A percentile compares a stretch with the other conserved stretches of the same genome.
Conservation (phyloP, 305 asterid genomes). For the Salvia sclarea region DNA sequence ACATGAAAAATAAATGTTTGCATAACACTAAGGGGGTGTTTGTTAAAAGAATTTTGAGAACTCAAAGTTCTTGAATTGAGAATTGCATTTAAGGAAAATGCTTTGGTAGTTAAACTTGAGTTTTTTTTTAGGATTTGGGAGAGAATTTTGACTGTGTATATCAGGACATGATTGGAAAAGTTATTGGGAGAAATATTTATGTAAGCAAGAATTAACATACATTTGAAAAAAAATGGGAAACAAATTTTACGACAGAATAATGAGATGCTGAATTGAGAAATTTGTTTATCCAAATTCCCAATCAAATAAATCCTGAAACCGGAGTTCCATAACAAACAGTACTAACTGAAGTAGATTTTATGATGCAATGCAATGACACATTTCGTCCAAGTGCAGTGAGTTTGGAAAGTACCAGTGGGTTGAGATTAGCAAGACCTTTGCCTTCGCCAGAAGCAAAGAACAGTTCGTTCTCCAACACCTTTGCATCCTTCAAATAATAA, state of each 20-base stretch:
- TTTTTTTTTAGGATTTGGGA: background rate
- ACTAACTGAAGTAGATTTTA: background rate
- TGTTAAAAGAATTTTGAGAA: background rate
- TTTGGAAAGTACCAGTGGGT: conserved; percentile 58
- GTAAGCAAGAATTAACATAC: too few species aligned
- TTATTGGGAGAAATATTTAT: too few species aligned
- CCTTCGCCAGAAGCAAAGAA: conserved; percentile 83
- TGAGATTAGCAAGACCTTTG: conserved; percentile 51
- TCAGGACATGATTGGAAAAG: background rate
- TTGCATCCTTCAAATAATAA: conserved; percentile 39
- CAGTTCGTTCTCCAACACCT: conserved; percentile 55
- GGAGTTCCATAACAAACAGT: background rate
- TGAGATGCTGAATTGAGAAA: background rate
- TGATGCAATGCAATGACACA: background rate
- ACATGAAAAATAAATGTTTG: background rate
- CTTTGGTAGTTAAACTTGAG: background rate
- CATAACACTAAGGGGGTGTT: background rate
- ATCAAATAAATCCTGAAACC: background rate
- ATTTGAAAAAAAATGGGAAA: too few species aligned
- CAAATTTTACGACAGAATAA: background rate
- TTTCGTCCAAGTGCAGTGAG: background rate
- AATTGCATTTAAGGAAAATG: background rate
- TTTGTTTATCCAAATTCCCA: background rate
- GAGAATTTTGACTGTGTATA: background rate
- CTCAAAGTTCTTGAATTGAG: background rate